Conservation (phyloP, 441 rosid genomes). For the Francoa sonchifolia region DNA sequence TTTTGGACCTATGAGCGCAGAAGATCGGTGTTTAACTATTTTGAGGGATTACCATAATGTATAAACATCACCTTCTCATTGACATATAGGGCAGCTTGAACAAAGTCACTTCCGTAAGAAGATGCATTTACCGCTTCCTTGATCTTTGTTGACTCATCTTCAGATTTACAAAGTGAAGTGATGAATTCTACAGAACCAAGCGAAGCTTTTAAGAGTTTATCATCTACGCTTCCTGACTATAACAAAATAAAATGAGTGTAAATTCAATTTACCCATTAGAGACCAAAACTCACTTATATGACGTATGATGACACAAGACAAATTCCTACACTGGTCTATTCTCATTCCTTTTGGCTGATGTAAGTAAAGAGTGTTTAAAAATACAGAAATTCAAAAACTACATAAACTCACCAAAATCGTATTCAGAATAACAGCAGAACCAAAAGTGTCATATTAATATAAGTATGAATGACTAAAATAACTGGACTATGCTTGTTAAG, state of each 20-base stretch:
- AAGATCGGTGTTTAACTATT: no score
- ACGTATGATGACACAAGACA: background rate
- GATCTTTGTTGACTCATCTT: constrained; percentile 54
- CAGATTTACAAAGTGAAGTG: constrained; percentile 57
- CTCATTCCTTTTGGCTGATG: background rate
- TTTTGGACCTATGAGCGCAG: no score
- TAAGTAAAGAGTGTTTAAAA: no score
- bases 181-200: constrained; percentile 86
- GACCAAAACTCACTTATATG: background rate
- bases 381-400: no score
- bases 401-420: no score
- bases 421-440: no score
- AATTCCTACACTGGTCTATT: background rate
- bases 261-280: constrained; percentile 2
- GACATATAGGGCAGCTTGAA: constrained; percentile 84
- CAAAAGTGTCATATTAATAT: no score
- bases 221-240: constrained; percentile 47
- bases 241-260: constrained; percentile 15
- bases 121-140: constrained; percentile 65
- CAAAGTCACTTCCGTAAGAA: constrained; percentile 61
- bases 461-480: no score
- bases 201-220: constrained; percentile 51
- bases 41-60: background rate
- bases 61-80: constrained; percentile 49
- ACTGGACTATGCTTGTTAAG: no score